phyloP scores from a whole-genome alignment of 2,329 filamentous ascomycete genomes.

The Monilinia vaccinii-corymbosi region DNA sequence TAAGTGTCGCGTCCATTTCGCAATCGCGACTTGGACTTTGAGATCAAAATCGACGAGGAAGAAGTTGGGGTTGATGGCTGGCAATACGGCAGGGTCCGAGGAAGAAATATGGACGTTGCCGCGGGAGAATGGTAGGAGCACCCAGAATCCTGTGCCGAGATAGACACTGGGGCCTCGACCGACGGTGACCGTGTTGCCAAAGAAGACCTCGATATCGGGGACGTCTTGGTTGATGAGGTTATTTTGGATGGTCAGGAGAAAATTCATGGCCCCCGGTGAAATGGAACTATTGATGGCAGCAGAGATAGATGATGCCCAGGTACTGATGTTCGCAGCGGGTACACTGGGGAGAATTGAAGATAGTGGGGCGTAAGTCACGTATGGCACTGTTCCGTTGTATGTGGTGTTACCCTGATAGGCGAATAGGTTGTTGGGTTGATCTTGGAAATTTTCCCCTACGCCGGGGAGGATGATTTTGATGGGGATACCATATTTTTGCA shows the following conservation, averaged over 20 bases:
- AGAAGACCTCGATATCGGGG: conserved; percentile 39
- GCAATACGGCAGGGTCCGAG: conserved; percentile 29
- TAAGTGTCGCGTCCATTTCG: conserved; percentile 13
- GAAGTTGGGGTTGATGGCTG: conserved; percentile 36
- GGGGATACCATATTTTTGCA: conserved; percentile 11
- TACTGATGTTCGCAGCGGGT: neutral
- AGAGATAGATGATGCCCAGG: conserved; percentile 10
- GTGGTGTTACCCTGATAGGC: conserved; percentile 11
- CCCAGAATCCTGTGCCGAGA: conserved; percentile 32
- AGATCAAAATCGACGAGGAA: conserved; percentile 36
- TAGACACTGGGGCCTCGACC: conserved; percentile 20
- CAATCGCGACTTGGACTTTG: conserved; percentile 22
- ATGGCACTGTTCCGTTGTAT: conserved; percentile 16
- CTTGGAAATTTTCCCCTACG: conserved; percentile 24
- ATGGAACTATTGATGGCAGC: conserved; percentile 23
- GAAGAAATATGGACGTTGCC: conserved; percentile 36
- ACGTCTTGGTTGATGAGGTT: conserved; percentile 38
- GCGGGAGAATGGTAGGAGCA: conserved; percentile 35
- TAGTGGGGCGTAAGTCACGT: conserved; percentile 11
- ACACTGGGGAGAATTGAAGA: conserved; percentile 16
- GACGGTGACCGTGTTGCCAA: conserved; percentile 17
- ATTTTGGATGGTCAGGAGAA: conserved; percentile 38
- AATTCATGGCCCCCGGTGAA: conserved; percentile 29
- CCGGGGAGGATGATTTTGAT: conserved; percentile 15
- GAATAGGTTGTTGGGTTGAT: conserved; percentile 18